Base-by-base conservation (phyloP, 139 green algal genomes). In the Micromonas commoda region DNA sequence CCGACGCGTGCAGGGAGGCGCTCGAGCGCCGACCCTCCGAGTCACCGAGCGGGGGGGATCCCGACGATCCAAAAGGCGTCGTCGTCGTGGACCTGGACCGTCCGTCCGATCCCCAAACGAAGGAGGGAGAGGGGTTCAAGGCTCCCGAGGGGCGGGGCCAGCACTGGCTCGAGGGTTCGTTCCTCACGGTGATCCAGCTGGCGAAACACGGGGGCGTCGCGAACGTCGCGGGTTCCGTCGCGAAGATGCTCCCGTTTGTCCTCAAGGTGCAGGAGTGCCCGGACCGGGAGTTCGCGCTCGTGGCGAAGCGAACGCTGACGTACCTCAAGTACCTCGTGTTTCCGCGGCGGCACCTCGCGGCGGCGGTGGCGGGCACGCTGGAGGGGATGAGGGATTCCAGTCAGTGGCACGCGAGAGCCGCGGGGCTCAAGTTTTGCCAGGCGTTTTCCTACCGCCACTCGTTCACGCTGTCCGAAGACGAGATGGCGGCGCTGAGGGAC, bases 401-500 rank as follows among this genome's bases (percentile, higher is more conserved):
- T 6, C 69, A 79, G 26, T 96, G 91, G 91, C 83, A 88, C 38
- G 81, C 86, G 28, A 84, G 92, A 4, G 90, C 87, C 2, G 87
- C 90, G 0, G 89, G 86, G 28, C 80, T 96, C 35, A 73, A 85
- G 24, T 91, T 86, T 76, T 37, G 83, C 0, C 90, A 94, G 84
- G 88, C 85, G 77, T 93, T 95, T 52, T 92, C 88, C 86, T 97
- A 94, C 85, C 86, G 89, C 1, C 87, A 92, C 82, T 78, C 71
- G 23, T 92, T 91, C 76, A 72, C 93, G 82, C 82, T 97, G 73
- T 61, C 67, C 0, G 76, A 83, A 21, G 75, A 37, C 0, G 38
- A 63, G 1, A n/a, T 35, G 4, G 29, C 26, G 23, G 64, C n/a
- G 6, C 32, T 91, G 37, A 77, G 51, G 26, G 69, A 79, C 23